phyloP scores from a whole-genome alignment of 768 basidiomycete species.

The Chiua virens region DNA sequence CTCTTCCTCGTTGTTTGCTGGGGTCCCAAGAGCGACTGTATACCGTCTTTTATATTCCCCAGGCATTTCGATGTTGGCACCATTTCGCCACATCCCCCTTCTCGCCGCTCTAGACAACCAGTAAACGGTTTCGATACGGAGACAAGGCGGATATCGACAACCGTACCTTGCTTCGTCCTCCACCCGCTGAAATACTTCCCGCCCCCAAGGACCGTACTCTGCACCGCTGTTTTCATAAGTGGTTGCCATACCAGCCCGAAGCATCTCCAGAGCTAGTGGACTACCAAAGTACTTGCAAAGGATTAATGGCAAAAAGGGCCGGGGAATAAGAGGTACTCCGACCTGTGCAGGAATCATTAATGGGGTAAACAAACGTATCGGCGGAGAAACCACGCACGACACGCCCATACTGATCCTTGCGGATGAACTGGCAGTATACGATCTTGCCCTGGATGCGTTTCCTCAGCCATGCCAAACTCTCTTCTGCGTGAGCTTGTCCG shows the following conservation, averaged over 20 bases:
- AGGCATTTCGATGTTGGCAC: conserved; percentile 60
- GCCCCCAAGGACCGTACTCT: conserved; percentile 71
- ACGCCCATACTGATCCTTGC: conserved; percentile 82
- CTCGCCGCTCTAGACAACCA: conserved; percentile 47
- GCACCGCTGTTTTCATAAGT: conserved; percentile 79
- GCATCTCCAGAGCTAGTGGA: conserved; percentile 68
- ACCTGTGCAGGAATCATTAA: conserved; percentile 48
- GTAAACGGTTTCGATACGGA: neutral
- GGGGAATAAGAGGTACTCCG: conserved; percentile 56
- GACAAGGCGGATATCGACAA: neutral
- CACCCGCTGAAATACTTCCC: conserved; percentile 58
- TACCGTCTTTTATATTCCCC: conserved; percentile 78
- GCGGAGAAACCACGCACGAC: conserved; percentile 51
- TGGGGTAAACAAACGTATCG: neutral
- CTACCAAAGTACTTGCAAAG: conserved; percentile 41
- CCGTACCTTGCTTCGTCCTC: conserved; percentile 72
- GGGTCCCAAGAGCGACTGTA: conserved; percentile 26
- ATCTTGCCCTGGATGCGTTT: conserved; percentile 52
- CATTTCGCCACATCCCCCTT: conserved; percentile 74
- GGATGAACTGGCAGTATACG: conserved; percentile 70
- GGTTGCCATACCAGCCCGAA: conserved; percentile 72
- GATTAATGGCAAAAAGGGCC: conserved; percentile 49
- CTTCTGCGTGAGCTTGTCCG: conserved; percentile 70
- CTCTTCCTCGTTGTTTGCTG: neutral
- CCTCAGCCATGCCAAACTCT: conserved; percentile 74